Evolutionary conservation across 1,139 yeast genomes (phyloP).

Genomic region (Zygoascus meyerae): DNA sequence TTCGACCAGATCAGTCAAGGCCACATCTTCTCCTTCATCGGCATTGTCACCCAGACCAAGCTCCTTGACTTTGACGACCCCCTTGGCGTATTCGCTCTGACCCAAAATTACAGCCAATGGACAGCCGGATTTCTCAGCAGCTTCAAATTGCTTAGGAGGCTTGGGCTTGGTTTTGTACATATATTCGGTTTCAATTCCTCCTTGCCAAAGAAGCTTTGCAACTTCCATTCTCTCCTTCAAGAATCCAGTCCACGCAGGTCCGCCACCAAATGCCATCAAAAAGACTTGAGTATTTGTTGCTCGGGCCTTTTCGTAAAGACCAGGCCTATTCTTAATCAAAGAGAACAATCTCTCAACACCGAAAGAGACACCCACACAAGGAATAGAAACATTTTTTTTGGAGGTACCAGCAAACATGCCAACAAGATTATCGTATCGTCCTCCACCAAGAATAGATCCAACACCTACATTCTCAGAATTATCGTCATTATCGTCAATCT

Average conservation of each 20-base stretch:
- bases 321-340: constrained; percentile 67
- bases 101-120: constrained; percentile 89
- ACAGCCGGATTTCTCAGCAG: constrained; percentile 93
- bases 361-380: constrained; percentile 94
- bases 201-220: constrained; percentile 76
- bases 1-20: constrained; percentile 51
- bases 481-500: constrained; percentile 62
- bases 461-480: constrained; percentile 97
- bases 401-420: constrained; percentile 83
- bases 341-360: constrained; percentile 96
- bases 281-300: constrained; percentile 87
- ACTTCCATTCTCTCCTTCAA: constrained; percentile 85
- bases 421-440: constrained; percentile 91
- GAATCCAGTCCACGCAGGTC: constrained; percentile 91
- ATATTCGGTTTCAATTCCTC: constrained; percentile 85
- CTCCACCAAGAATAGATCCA: constrained; percentile 98
- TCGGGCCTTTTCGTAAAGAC: constrained; percentile 55
- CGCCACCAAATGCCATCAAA: constrained; percentile 98
- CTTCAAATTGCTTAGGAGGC: constrained; percentile 92
- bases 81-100: constrained; percentile 82
- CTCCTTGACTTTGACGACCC: constrained; percentile 76
- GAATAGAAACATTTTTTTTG: constrained; percentile 72
- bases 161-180: constrained; percentile 89
- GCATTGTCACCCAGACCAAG: constrained; percentile 85
- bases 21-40: constrained; percentile 79